Percentiles rank a stretch among this genome's conserved stretches.
Conservation (phyloP, 257 asterid species). For the Nicotiana paniculata region DNA sequence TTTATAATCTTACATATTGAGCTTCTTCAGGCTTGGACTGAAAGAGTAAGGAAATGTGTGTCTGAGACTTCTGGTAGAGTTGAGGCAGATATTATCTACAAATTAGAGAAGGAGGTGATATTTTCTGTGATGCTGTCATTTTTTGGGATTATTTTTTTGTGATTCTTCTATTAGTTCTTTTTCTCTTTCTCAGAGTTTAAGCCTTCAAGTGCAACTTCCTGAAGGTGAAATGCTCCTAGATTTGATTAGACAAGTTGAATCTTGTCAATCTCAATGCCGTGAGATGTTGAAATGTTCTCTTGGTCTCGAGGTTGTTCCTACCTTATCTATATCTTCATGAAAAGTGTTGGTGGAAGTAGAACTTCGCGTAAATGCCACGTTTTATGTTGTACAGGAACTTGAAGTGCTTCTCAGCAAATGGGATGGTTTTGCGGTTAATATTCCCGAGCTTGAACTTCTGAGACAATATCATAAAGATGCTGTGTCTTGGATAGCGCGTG, state of each 20-base stretch:
- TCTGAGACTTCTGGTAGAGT: conserved; percentile 51
- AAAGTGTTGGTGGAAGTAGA: conserved; percentile 12
- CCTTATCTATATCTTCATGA: conserved; percentile 4
- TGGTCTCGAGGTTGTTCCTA: conserved; percentile 53
- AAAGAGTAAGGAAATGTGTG: conserved; percentile 48
- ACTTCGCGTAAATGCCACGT: conserved; percentile 10
- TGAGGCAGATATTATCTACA: conserved; percentile 58
- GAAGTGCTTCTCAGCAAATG: conserved; percentile 47
- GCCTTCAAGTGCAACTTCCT: conserved; percentile 65
- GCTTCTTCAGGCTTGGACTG: conserved; percentile 62
- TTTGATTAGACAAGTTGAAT: conserved; percentile 48
- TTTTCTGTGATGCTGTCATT: neutral
- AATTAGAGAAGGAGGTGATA: conserved; percentile 72
- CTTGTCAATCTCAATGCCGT: conserved; percentile 59
- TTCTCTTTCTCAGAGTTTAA: conserved; percentile 39
- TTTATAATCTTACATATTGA: conserved; percentile 1
- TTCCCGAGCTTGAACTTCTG: conserved; percentile 73
- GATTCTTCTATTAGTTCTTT: conserved; percentile 1
- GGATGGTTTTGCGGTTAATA: conserved; percentile 53
- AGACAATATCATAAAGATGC: conserved; percentile 55
- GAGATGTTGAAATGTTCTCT: conserved; percentile 54
- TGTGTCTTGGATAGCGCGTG: conserved; percentile 65
- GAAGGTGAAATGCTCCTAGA: conserved; percentile 50
- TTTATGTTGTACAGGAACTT: conserved; percentile 49
- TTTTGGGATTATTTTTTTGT: neutral